Conservation (phyloP, 352 stramenopile species). For the Thalassiosira hispida region DNA sequence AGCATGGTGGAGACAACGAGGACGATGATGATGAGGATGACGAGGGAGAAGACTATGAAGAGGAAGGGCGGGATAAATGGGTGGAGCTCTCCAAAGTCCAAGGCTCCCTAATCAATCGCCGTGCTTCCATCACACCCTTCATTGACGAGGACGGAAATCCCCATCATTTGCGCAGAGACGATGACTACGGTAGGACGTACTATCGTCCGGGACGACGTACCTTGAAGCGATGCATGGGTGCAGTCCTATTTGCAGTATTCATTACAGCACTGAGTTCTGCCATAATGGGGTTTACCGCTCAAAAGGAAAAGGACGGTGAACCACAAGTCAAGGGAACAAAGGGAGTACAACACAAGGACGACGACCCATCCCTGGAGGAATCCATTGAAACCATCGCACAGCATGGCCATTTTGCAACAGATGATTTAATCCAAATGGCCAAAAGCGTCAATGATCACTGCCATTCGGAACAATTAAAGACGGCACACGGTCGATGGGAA, state of each 20-base stretch:
- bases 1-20: neutral
- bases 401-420: slow-evolving; percentile 13
- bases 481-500: slow-evolving; percentile 6
- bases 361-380: neutral
- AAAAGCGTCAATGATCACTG: slow-evolving; percentile 40
- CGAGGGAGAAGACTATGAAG: too few species aligned
- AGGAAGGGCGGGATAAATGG: too few species aligned
- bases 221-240: slow-evolving; percentile 42
- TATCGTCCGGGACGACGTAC: slow-evolving; percentile 39
- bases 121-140: neutral
- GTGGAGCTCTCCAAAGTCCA: neutral
- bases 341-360: too few species aligned
- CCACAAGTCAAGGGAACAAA: neutral
- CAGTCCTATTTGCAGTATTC: slow-evolving; percentile 34
- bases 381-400: neutral
- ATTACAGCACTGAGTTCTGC: slow-evolving; percentile 19
- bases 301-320: neutral
- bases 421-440: slow-evolving; percentile 28
- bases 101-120: neutral
- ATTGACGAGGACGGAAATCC: slow-evolving; percentile 12
- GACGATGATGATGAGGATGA: too few species aligned
- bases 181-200: neutral
- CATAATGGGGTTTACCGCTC: slow-evolving; percentile 32
- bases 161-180: too few species aligned
- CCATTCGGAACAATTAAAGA: slow-evolving; percentile 4